A percentile compares a stretch with the other conserved stretches of the same genome.
Conservation (phyloP, 2,329 filamentous ascomycete genomes). For the Colletotrichum simmondsii region DNA sequence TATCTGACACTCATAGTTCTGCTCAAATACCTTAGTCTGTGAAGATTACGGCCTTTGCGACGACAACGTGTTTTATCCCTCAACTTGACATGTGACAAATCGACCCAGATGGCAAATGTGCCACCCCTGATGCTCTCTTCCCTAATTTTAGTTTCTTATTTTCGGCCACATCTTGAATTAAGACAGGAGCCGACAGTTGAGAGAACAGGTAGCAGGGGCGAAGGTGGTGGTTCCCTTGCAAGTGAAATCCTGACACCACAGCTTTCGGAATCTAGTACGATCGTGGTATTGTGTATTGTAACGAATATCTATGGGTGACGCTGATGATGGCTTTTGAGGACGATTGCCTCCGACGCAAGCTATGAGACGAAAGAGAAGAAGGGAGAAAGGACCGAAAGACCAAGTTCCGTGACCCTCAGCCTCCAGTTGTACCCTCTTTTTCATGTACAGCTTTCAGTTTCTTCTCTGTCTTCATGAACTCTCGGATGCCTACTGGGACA, state of each 20-base stretch:
- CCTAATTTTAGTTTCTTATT: too few relatives aligned
- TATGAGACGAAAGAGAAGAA: not conserved
- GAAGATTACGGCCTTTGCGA: too few relatives aligned
- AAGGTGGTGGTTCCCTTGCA: too few relatives aligned
- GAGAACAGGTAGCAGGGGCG: too few relatives aligned
- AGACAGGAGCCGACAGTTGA: too few relatives aligned
- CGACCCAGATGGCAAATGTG: too few relatives aligned
- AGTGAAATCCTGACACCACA: not conserved
- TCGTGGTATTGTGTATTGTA: not conserved
- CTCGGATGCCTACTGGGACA: conserved; percentile 91
- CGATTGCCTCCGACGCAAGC: conserved; percentile 8
- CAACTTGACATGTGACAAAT: too few relatives aligned
- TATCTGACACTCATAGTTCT: not conserved
- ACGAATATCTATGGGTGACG: conserved; percentile 16
- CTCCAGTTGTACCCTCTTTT: conserved; percentile 62
- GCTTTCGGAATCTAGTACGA: not conserved
- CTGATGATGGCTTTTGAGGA: conserved; percentile 3
- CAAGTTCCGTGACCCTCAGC: conserved; percentile 42
- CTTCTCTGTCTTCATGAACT: conserved; percentile 99
- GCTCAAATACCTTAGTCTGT: too few relatives aligned
- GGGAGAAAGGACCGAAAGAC: not conserved
- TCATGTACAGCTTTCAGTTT: conserved; percentile 80
- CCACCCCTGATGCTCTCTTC: too few relatives aligned
- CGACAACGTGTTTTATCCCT: too few relatives aligned
- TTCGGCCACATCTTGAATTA: too few relatives aligned